Conservation (phyloP, 345 rosid species). For the Lumnitzera littorea region DNA sequence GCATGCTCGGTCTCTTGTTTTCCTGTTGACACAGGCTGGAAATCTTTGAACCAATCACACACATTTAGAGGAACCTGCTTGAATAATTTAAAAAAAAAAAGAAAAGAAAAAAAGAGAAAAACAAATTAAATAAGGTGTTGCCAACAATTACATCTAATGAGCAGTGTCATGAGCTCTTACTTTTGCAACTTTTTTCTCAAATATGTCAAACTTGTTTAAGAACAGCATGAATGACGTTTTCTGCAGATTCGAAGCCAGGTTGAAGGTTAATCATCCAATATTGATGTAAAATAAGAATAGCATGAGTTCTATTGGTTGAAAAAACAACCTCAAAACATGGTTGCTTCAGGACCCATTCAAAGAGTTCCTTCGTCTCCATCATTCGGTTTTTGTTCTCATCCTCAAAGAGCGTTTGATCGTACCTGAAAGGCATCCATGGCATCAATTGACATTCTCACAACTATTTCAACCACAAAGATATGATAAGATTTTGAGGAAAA, state of each 20-base stretch:
- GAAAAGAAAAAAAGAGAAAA: slow-evolving; percentile 9
- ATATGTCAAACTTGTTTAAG: slow-evolving; percentile 91
- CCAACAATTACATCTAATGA: neutral
- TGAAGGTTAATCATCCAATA: neutral
- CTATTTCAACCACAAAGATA: neutral
- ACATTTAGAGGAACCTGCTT: slow-evolving; percentile 74
- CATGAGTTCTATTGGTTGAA: neutral
- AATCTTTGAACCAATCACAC: slow-evolving; percentile 96
- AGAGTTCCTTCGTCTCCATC: slow-evolving; percentile 91
- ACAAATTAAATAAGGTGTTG: neutral
- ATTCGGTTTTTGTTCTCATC: slow-evolving; percentile 85
- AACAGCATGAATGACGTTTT: slow-evolving; percentile 98
- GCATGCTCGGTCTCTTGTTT: slow-evolving; percentile 95
- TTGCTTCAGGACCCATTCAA: slow-evolving; percentile 96
- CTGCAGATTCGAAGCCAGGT: slow-evolving; percentile 33
- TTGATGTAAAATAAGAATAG: neutral
- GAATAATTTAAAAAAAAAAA: slow-evolving; percentile 4
- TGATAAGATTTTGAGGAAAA: neutral
- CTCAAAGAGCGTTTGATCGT: slow-evolving; percentile 90
- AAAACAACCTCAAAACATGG: slow-evolving; percentile 86
- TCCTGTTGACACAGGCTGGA: slow-evolving; percentile 78
- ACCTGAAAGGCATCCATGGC: slow-evolving; percentile 34
- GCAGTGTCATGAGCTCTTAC: slow-evolving; percentile 31
- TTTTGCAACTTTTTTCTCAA: slow-evolving; percentile 85
- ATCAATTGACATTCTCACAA: too few species aligned